Evolutionary conservation across 106 monocot species (phyloP).

Genomic region (Allium sativum): DNA sequence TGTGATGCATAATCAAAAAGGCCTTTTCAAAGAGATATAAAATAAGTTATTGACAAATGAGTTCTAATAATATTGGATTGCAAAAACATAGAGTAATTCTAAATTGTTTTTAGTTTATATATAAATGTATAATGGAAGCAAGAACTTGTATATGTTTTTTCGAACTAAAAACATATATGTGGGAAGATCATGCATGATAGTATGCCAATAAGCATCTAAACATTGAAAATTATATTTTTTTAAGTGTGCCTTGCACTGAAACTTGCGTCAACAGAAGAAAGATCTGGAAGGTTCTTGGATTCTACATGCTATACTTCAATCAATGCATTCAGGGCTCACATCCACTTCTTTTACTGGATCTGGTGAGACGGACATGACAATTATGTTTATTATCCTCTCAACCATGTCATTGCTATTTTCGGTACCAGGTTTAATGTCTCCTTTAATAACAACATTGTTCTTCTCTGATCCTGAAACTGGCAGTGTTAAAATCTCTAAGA

Average conservation of each 20-base stretch:
- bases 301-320: slow-evolving; percentile 84
- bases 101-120: no score
- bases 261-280: slow-evolving; percentile 43
- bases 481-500: slow-evolving; percentile 42
- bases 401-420: slow-evolving; percentile 21
- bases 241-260: slow-evolving; percentile 44
- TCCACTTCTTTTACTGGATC: slow-evolving; percentile 12
- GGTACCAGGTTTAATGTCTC: slow-evolving; percentile 26
- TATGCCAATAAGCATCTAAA: background rate
- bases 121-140: no score
- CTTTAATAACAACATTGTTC: no score
- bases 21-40: no score
- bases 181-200: background rate
- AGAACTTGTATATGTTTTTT: background rate
- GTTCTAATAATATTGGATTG: no score
- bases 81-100: no score
- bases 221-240: background rate
- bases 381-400: slow-evolving; percentile 22
- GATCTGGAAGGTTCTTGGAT: slow-evolving; percentile 69
- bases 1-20: no score
- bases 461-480: slow-evolving; percentile 28
- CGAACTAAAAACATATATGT: background rate
- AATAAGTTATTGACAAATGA: no score
- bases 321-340: slow-evolving; percentile 24
- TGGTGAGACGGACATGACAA: slow-evolving; percentile 10